A percentile compares a stretch with the other conserved stretches of the same genome.
phyloP scores from a whole-genome alignment of 2,329 filamentous ascomycete species.

The Xylaria multiplex region DNA sequence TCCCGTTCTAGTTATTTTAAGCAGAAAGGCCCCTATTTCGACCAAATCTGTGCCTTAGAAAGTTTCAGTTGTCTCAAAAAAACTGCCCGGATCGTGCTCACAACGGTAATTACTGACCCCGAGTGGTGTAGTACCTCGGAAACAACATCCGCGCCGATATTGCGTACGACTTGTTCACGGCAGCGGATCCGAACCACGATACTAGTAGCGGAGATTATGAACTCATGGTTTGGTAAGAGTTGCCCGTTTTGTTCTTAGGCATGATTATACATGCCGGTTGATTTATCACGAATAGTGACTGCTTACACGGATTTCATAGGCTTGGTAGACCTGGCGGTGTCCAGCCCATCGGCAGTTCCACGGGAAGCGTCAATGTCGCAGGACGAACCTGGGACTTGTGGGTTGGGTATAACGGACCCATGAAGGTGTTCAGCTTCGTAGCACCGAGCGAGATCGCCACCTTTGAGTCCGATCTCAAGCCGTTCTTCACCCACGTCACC shows the following conservation, averaged over 20 bases:
- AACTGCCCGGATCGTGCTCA: no score
- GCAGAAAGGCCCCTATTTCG: no score
- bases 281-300: background rate
- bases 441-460: constrained; percentile 23
- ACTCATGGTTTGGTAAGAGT: constrained; percentile 37
- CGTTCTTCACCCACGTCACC: constrained; percentile 34
- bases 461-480: constrained; percentile 34
- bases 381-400: constrained; percentile 32
- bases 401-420: constrained; percentile 36
- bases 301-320: constrained; percentile 25
- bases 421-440: constrained; percentile 38
- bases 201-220: constrained; percentile 35
- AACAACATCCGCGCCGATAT: constrained; percentile 36
- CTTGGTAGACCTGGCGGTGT: constrained; percentile 25
- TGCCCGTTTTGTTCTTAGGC: background rate
- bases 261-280: background rate
- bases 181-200: constrained; percentile 34
- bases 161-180: constrained; percentile 37
- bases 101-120: no score
- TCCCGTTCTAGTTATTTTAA: no score
- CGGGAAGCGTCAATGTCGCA: constrained; percentile 26
- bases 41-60: no score
- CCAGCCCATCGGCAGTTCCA: constrained; percentile 33
- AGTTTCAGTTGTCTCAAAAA: no score
- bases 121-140: constrained; percentile 15